Conservation (phyloP, 495 filamentous ascomycete species). For the Penicillium waksmanii region DNA sequence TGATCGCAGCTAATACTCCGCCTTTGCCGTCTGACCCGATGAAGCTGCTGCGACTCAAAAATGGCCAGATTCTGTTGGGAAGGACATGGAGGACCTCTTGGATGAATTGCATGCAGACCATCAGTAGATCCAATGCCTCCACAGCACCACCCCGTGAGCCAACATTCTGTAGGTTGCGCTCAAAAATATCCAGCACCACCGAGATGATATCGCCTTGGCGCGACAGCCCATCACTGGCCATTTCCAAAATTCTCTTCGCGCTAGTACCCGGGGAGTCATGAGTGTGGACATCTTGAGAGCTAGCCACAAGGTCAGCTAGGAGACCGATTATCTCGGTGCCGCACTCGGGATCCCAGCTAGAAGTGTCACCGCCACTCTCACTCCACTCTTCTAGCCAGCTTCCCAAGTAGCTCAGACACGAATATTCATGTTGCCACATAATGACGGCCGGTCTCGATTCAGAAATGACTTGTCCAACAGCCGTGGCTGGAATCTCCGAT, state of each 20-base stretch:
- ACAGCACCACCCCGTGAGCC: slow-evolving; percentile 55
- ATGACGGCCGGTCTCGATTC: slow-evolving; percentile 68
- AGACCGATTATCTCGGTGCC: slow-evolving; percentile 67
- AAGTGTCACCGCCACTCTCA: slow-evolving; percentile 41
- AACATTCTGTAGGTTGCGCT: slow-evolving; percentile 69
- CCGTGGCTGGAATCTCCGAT: slow-evolving; percentile 59
- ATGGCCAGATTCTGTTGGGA: slow-evolving; percentile 86
- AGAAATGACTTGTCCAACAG: slow-evolving; percentile 70
- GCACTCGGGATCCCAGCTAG: slow-evolving; percentile 48
- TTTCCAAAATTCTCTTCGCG: slow-evolving; percentile 63
- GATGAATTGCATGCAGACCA: slow-evolving; percentile 79
- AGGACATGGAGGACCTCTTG: slow-evolving; percentile 68
- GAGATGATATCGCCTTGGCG: slow-evolving; percentile 76
- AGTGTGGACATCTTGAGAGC: slow-evolving; percentile 32
- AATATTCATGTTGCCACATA: slow-evolving; percentile 73
- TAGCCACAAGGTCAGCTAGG: slow-evolving; percentile 58
- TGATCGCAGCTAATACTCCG: slow-evolving; percentile 71
- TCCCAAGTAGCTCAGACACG: slow-evolving; percentile 75
- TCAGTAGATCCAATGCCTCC: slow-evolving; percentile 60
- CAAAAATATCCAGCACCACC: slow-evolving; percentile 82
- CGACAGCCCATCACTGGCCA: slow-evolving; percentile 73
- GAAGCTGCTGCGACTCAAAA: slow-evolving; percentile 77
- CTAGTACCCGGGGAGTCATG: slow-evolving; percentile 33
- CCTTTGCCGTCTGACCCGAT: slow-evolving; percentile 73
- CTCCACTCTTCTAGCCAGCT: slow-evolving; percentile 67